Conservation (phyloP, 352 stramenopile species). For the Phytophthora podocarpi region DNA sequence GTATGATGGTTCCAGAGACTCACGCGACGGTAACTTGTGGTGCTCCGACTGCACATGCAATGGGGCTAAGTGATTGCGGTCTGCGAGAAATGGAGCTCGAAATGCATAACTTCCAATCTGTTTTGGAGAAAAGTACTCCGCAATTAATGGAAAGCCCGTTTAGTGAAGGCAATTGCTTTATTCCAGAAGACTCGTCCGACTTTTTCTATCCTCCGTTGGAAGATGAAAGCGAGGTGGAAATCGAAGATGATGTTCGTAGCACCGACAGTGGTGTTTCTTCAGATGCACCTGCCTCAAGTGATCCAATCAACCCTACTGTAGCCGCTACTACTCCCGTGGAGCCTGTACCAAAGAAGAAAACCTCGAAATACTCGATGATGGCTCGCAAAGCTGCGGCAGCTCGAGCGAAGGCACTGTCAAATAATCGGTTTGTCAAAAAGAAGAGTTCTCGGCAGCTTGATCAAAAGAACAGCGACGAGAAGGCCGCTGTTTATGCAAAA, state of each 20-base stretch:
- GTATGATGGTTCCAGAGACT: slow-evolving; percentile 52
- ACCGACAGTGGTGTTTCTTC: slow-evolving; percentile 25
- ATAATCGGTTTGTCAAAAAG: slow-evolving; percentile 48
- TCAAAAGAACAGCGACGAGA: slow-evolving; percentile 49
- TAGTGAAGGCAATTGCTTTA: slow-evolving; percentile 39
- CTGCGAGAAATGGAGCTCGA: slow-evolving; percentile 86
- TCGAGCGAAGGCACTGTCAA: slow-evolving; percentile 52
- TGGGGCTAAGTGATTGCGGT: slow-evolving; percentile 77
- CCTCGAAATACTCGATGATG: slow-evolving; percentile 65
- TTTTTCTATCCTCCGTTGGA: slow-evolving; percentile 58
- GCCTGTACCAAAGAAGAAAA: slow-evolving; percentile 24
- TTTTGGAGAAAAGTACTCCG: slow-evolving; percentile 68
- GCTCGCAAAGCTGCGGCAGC: slow-evolving; percentile 67
- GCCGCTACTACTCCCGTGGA: slow-evolving; percentile 19
- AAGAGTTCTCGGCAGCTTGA: slow-evolving; percentile 50
- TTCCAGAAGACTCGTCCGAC: slow-evolving; percentile 57
- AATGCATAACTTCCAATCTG: slow-evolving; percentile 67
- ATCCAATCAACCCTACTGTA: slow-evolving; percentile 16
- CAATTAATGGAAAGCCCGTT: slow-evolving; percentile 33
- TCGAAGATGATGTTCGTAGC: slow-evolving; percentile 40
- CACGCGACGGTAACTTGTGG: slow-evolving; percentile 82
- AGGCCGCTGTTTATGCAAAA: slow-evolving; percentile 45
- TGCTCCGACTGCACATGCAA: slow-evolving; percentile 79
- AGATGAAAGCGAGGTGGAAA: slow-evolving; percentile 48
- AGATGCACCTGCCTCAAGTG: slow-evolving; percentile 16